Conservation (phyloP, 192 early-diverging fungal species). For the Backusella mclennaniae region DNA sequence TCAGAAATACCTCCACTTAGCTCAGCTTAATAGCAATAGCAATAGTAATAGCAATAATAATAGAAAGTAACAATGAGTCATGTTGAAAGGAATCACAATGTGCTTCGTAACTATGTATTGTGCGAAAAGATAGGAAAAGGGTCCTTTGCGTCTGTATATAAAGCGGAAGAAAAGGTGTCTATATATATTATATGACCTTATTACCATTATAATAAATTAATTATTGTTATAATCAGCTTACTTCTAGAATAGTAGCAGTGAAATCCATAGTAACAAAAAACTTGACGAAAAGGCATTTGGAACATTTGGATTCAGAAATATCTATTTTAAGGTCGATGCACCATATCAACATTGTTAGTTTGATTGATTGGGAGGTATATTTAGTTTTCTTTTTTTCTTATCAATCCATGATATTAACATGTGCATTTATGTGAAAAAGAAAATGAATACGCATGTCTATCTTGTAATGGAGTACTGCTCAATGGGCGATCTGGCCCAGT, state of each 20-base stretch:
- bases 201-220: constrained; percentile 8
- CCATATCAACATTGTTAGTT: constrained; percentile 84
- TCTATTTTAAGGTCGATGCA: constrained; percentile 82
- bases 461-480: constrained; percentile 98
- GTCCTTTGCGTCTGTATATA: constrained; percentile 94
- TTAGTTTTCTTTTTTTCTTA: neutral
- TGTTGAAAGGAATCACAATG: neutral
- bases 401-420: neutral
- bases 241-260: constrained; percentile 68
- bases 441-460: constrained; percentile 92
- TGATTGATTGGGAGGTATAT: constrained; percentile 85
- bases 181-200: neutral
- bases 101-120: constrained; percentile 41
- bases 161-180: constrained; percentile 63
- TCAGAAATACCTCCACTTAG: neutral
- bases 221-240: neutral
- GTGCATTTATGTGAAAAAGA: constrained; percentile 40
- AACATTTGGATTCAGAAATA: constrained; percentile 96
- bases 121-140: constrained; percentile 89
- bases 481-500: constrained; percentile 87
- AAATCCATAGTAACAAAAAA: constrained; percentile 89
- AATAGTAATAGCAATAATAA: neutral
- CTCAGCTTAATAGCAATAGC: too few relatives aligned
- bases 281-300: constrained; percentile 86
- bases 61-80: neutral